Base-by-base conservation (phyloP, 1,284 basidiomycete genomes). In the Cryptococcus sp. region DNA sequence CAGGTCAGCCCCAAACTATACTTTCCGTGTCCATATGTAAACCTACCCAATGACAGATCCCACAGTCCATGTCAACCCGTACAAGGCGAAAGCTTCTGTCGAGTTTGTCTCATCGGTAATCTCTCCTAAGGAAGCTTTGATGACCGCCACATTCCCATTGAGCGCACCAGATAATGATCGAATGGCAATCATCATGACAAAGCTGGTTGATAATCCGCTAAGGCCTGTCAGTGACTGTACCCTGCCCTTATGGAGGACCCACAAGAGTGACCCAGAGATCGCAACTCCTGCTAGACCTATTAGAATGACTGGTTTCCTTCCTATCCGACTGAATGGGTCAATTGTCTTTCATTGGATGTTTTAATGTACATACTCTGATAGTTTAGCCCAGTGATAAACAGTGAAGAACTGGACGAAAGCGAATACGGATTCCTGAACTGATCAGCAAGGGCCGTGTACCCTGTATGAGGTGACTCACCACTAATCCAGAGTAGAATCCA, bases 61-160 rank as follows among this genome's bases (percentile, higher is more conserved):
- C 1, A 74, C 62, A 5, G 70, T 73, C 75, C 75, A 77, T 0
- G 72, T 73, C 4, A 77, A 53, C 13, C 73, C 75, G 54, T 74
- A 77, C 53, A 76, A 59, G 1, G 75, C 72, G 57, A 77, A 77
- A 1, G 75, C 73, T 44, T 75, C 73, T 4, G 71, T 73, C 4
- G 70, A 67, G 48, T 77, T 77, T 32, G 62, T 69, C 38, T 73
- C 69, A 55, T 77, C 74, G 4, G 74, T 77, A 46, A 77, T 67
- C 57, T 77, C 75, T 1, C 73, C 74, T 7, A 77, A 61, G 14
- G 65, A 63, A 7, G 75, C 75, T 59, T 73, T 67, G 43, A 76
- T 60, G 36, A 71, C 73, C 0, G 74, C 75, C 11, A 75, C 73
- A 55, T 77, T 77, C 2, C 75, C 75, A 50, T 70, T 71, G 13